Conservation (phyloP, 2,329 filamentous ascomycete species). For the Fusarium nelsonii region DNA sequence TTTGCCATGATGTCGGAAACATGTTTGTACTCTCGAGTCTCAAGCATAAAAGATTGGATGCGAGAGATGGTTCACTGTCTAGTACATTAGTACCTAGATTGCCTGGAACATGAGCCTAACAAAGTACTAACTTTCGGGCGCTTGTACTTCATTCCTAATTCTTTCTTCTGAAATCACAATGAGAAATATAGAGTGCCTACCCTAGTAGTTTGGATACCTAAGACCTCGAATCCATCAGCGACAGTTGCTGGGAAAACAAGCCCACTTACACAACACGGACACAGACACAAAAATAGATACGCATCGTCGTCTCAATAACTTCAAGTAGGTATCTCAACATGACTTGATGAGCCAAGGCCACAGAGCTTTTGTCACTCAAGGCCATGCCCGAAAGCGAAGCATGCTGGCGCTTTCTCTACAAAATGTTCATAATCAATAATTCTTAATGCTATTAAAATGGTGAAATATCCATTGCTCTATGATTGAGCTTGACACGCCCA, state of each 20-base stretch:
- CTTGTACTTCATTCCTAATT: too few species aligned
- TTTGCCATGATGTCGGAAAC: too few species aligned
- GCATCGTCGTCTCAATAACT: not conserved
- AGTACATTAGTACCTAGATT: too few species aligned
- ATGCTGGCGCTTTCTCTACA: not conserved
- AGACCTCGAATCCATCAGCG: not conserved
- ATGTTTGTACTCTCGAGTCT: too few species aligned
- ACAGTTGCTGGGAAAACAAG: not conserved
- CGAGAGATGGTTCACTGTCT: too few species aligned
- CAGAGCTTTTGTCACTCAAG: not conserved
- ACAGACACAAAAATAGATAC: not conserved
- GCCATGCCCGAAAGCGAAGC: too few species aligned
- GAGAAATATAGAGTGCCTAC: too few species aligned
- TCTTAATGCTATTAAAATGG: not conserved
- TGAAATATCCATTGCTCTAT: not conserved
- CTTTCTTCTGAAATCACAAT: too few species aligned
- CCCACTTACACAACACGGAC: not conserved
- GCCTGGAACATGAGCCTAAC: too few species aligned
- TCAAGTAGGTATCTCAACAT: not conserved
- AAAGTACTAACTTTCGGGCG: too few species aligned
- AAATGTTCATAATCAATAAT: not conserved
- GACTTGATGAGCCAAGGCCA: not conserved
- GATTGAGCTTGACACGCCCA: constrained; percentile 11
- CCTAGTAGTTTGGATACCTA: too few species aligned
- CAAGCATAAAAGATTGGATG: too few species aligned